phyloP scores from a whole-genome alignment of 495 filamentous ascomycete genomes.

The Hypomontagnella submonticulosa region DNA sequence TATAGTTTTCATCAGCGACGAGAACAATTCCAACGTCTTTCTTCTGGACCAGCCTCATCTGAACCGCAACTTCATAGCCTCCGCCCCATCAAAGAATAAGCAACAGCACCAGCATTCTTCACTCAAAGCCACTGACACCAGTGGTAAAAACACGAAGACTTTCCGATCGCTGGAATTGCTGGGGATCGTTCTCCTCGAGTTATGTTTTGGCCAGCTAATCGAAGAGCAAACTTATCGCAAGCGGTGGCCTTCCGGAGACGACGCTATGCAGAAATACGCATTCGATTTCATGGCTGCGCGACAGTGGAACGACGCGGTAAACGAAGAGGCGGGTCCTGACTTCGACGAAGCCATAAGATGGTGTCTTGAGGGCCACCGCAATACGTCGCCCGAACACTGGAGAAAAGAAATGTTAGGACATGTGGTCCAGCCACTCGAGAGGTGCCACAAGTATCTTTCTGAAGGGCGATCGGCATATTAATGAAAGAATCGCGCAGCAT shows the following conservation, averaged over 20 bases:
- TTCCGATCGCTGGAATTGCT: constrained; percentile 30
- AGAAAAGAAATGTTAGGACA: constrained; percentile 29
- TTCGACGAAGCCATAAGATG: constrained; percentile 51
- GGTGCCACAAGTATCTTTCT: constrained; percentile 9
- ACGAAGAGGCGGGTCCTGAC: constrained; percentile 50
- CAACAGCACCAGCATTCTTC: background rate
- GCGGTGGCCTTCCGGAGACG: constrained; percentile 24
- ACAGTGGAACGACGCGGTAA: constrained; percentile 44
- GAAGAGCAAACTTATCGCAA: constrained; percentile 36
- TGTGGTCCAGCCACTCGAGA: constrained; percentile 29
- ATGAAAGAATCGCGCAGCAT: background rate
- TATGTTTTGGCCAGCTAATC: constrained; percentile 51
- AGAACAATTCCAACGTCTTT: background rate
- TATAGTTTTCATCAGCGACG: constrained; percentile 34
- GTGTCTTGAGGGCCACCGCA: constrained; percentile 47
- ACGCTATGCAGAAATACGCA: constrained; percentile 12
- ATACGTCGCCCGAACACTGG: constrained; percentile 9
- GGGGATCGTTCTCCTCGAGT: constrained; percentile 53
- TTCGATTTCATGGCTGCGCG: constrained; percentile 45
- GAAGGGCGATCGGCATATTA: background rate
- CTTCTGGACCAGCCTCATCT: constrained; percentile 8
- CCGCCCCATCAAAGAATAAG: constrained; percentile 1
- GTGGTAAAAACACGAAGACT: background rate
- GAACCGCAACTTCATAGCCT: background rate
- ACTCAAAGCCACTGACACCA: background rate